Percentiles rank a stretch among this genome's conserved stretches.
Evolutionary conservation across 805 yeast genomes (phyloP).

Genomic region (Huiozyma naganishii): DNA sequence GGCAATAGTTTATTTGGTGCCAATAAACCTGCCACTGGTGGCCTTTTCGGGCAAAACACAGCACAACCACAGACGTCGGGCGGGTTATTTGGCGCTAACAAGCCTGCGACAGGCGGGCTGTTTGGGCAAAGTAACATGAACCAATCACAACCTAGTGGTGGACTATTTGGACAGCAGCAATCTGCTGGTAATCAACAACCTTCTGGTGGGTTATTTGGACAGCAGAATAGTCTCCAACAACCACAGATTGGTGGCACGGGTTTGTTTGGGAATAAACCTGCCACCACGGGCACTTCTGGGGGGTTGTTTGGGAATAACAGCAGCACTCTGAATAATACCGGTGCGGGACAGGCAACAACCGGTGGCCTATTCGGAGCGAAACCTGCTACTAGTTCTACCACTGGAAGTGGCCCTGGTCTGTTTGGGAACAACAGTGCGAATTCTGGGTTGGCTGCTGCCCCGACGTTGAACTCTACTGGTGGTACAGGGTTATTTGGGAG

Average conservation of each 20-base stretch:
- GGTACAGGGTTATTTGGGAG: conserved; percentile 35
- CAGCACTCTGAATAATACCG: background rate
- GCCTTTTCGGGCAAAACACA: conserved; percentile 6
- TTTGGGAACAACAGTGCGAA: conserved; percentile 28
- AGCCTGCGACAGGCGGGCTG: conserved; percentile 13
- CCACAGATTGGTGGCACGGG: conserved; percentile 15
- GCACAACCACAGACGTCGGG: conserved; percentile 12
- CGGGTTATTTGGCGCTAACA: conserved; percentile 32
- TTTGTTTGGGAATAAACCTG: conserved; percentile 5
- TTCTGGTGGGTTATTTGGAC: conserved; percentile 17
- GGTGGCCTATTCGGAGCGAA: conserved; percentile 14
- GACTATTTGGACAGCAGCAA: conserved; percentile 25
- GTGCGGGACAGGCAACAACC: background rate
- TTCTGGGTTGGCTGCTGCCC: conserved; percentile 5
- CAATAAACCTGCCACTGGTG: conserved; percentile 5
- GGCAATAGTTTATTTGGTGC: conserved; percentile 5
- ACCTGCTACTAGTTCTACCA: conserved; percentile 7
- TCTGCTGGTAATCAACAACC: conserved; percentile 16
- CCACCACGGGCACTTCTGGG: conserved; percentile 1
- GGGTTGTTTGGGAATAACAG: conserved; percentile 16
- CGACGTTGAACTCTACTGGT: conserved; percentile 14
- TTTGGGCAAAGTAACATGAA: conserved; percentile 11
- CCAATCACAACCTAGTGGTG: conserved; percentile 14
- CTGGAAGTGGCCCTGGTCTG: conserved; percentile 26
- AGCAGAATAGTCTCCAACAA: conserved; percentile 10